phyloP scores from a whole-genome alignment of 768 basidiomycete species.

The Lentinula lateritia region DNA sequence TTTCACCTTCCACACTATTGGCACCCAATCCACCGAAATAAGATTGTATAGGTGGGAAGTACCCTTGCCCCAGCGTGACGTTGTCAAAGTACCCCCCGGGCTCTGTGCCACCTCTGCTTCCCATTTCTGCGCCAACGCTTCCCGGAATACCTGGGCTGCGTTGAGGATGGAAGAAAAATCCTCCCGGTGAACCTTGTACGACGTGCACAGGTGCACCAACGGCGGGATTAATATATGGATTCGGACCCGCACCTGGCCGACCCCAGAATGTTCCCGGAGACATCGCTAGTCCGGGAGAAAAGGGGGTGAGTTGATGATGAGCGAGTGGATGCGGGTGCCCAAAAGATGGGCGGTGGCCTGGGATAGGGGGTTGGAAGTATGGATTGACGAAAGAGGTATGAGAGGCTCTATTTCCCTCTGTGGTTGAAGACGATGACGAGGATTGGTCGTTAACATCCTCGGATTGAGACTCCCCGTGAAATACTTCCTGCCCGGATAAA shows the following conservation, averaged over 20 bases:
- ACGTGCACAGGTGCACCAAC: conserved; percentile 53
- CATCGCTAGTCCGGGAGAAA: conserved; percentile 71
- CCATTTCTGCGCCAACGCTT: conserved; percentile 20
- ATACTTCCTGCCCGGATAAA: neutral
- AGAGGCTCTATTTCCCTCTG: neutral
- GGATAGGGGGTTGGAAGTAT: conserved; percentile 13
- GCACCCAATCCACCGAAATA: conserved; percentile 4
- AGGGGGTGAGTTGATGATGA: conserved; percentile 23
- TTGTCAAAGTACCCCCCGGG: conserved; percentile 40
- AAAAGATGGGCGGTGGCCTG: conserved; percentile 9
- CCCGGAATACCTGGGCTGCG: conserved; percentile 19
- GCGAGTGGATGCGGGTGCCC: conserved; percentile 4
- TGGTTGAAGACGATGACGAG: neutral
- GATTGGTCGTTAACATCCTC: neutral
- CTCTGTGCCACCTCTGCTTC: conserved; percentile 15
- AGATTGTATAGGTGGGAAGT: conserved; percentile 25
- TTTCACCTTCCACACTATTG: conserved; percentile 26
- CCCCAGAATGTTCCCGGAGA: conserved; percentile 75
- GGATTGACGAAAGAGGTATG: neutral
- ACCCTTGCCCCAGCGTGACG: conserved; percentile 17
- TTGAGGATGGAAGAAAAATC: neutral
- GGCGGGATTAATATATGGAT: conserved; percentile 49
- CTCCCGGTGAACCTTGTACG: conserved; percentile 8
- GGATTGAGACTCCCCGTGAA: neutral
- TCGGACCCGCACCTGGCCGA: conserved; percentile 34